Conservation (phyloP, 306 rosid species). For the Cucurbita moschata region DNA sequence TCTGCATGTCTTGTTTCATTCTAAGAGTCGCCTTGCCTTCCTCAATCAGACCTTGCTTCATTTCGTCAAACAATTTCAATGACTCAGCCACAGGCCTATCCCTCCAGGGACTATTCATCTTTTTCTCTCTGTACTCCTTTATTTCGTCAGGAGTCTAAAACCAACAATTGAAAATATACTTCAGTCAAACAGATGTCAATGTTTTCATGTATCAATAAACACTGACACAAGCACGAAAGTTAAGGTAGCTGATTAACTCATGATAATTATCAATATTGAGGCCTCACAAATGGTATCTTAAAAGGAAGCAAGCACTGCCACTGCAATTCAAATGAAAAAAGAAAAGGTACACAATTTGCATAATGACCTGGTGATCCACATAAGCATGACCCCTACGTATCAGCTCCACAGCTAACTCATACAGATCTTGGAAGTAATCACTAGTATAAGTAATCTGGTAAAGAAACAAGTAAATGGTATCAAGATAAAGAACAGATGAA, state of each 20-base stretch:
- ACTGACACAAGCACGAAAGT: not conserved
- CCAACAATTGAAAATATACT: constrained; percentile 8
- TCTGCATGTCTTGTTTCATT: constrained; percentile 99
- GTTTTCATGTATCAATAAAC: not conserved
- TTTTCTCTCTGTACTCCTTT: constrained; percentile 85
- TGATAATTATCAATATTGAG: not conserved
- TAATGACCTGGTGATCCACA: constrained; percentile 87
- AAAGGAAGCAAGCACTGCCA: not conserved
- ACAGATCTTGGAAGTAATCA: constrained; percentile 87
- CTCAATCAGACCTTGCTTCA: constrained; percentile 64
- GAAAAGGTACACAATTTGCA: not conserved
- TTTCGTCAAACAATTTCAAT: constrained; percentile 70
- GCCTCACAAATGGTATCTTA: not conserved
- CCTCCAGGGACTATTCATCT: constrained; percentile 96
- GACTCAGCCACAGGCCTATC: constrained; percentile 80
- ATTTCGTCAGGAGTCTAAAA: constrained; percentile 80
- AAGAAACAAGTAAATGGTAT: constrained; percentile 3
- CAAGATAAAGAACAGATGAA: not conserved
- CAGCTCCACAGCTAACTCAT: constrained; percentile 89
- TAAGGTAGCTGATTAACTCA: not conserved
- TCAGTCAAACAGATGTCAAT: not conserved
- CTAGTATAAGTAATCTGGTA: constrained; percentile 86
- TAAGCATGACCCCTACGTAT: constrained; percentile 74
- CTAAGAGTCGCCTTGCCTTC: constrained; percentile 96
- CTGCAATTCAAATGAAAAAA: not conserved